Evolutionary conservation across 2,329 filamentous ascomycete species (phyloP), one percentile per base, ranked within the genome.

Genomic region (Microdochium trichocladiopsis): DNA sequence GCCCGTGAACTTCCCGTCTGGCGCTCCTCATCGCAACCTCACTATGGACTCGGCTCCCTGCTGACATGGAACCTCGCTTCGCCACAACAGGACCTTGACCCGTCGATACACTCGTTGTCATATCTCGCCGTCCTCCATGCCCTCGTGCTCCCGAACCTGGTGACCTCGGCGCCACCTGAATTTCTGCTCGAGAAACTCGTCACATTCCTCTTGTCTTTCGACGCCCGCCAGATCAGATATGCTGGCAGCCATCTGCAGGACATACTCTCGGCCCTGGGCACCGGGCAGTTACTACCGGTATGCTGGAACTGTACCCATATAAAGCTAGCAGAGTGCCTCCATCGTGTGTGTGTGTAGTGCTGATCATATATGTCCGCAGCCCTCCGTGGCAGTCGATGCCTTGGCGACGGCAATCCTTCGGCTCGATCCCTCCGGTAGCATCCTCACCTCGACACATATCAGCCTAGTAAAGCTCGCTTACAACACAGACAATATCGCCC

Each of bases 361-460:
- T 22, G n/a, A 4, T n/a, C 2, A 23, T 37, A 47, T 3, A 33
- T 28, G 18, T 47, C 21, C 48, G 51, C 25, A 82, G 79, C 68
- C 77, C 16, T 64, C 67, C 1, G 64, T 78, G 49, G 71, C 77
- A 0, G 69, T 78, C 12, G 69, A 76, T 25, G 60, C 72, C 9
- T 64, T 80, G 8, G 66, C 75, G 6, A 65, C 64, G 2, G 84
- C 83, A 3, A 76, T 92, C 56, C 69, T 84, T 12, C 79, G 79
- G 51, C 71, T 92, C 52, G 87, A 92, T 57, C 84, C 86, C 2
- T 77, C 77, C 12, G 82, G 79, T 25, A 79, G 79, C 49, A 79
- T 86, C 50, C 82, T 90, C 58, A 90, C 86, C 4, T 78, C 78
- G 4, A 75, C 74, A 25, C 86, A 90, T 59, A 65, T 86, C 36